These are phyloP conservation scores for Mrakia hoshinonis DNA, from an alignment of 768 basidiomycete genomes.

Conservation along the genomic window DNA sequence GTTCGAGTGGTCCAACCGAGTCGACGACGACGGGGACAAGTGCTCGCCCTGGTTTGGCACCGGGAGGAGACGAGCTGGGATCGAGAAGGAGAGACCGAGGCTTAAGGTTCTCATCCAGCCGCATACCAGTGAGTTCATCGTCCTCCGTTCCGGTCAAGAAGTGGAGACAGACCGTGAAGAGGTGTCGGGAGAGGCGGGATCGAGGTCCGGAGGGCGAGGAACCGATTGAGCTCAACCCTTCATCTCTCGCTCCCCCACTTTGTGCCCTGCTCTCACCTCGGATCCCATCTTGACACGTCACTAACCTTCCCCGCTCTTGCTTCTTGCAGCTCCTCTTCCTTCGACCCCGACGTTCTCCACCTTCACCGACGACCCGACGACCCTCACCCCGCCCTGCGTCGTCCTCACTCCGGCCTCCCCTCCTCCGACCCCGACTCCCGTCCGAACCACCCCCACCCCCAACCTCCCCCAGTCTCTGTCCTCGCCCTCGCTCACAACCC, in stretches of 20 bases:
- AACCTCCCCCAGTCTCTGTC: not conserved
- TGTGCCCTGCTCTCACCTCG: too few relatives aligned
- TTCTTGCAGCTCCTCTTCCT: constrained; percentile 1
- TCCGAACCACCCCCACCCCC: not conserved
- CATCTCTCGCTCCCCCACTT: too few relatives aligned
- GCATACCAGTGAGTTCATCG: not conserved
- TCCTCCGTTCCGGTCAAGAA: not conserved
- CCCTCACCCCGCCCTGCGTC: not conserved
- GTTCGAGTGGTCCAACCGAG: not conserved
- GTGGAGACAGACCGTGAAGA: not conserved
- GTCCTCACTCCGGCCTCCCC: constrained; percentile 5
- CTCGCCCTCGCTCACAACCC: not conserved
- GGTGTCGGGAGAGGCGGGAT: not conserved
- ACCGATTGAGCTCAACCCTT: not conserved
- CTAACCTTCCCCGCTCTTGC: not conserved
- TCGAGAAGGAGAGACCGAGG: not conserved
- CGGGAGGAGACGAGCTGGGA: too few relatives aligned
- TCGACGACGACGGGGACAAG: not conserved
- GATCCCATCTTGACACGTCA: not conserved
- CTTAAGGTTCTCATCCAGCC: not conserved
- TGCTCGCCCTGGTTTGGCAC: too few relatives aligned
- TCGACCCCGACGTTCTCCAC: not conserved
- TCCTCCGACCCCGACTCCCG: not conserved
- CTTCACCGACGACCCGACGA: not conserved
- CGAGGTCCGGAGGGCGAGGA: not conserved